These are phyloP conservation scores for Cucurbita moschata DNA, from an alignment of 306 rosid species.

Conservation along the genomic window DNA sequence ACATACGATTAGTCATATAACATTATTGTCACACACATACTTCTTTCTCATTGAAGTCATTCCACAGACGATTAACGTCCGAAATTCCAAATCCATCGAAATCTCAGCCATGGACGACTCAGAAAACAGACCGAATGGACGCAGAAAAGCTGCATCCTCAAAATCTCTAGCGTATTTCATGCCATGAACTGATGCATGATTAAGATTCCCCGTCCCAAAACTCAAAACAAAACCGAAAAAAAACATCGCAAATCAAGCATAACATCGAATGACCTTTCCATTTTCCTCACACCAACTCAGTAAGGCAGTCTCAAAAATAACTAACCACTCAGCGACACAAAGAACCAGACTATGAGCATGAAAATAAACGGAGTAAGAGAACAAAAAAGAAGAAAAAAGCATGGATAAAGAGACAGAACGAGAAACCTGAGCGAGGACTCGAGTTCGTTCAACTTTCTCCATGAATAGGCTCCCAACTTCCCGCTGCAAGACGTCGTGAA, in stretches of 20 bases:
- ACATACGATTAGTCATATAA: background rate
- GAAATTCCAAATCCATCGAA: background rate
- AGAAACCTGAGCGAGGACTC: constrained; percentile 70
- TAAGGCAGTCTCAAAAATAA: background rate
- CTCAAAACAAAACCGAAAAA: background rate
- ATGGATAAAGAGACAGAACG: background rate
- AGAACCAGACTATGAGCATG: background rate
- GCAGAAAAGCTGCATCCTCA: background rate
- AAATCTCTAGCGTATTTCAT: background rate
- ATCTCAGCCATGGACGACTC: background rate
- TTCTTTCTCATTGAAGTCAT: background rate
- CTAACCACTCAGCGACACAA: background rate
- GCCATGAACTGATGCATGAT: background rate
- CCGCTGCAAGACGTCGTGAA: constrained; percentile 65
- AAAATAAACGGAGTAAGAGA: background rate
- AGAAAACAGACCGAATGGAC: background rate
- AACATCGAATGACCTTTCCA: background rate
- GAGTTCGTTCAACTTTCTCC: constrained; percentile 57
- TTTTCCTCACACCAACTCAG: background rate
- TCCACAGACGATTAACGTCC: background rate
- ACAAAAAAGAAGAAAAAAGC: background rate
- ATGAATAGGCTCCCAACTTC: constrained; percentile 47
- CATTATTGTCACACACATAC: background rate
- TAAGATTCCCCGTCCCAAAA: background rate
- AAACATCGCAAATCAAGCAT: background rate